A percentile compares a stretch with the other conserved stretches of the same genome.
These are phyloP conservation scores for Coemansia sp. DNA, from an alignment of 192 early-diverging fungal genomes.

Conservation along the genomic window DNA sequence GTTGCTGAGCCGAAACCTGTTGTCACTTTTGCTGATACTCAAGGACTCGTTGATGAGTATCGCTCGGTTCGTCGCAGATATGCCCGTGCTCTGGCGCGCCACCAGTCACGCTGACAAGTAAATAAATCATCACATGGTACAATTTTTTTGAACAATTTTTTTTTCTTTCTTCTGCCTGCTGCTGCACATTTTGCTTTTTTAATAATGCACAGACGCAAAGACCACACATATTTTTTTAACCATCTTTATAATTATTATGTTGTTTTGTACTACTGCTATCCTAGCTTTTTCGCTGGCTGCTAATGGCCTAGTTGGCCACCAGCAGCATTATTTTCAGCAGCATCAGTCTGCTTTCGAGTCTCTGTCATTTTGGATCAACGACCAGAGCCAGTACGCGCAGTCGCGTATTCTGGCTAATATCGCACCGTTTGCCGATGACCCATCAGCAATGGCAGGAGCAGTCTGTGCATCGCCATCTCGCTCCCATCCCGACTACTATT, in stretches of 20 bases:
- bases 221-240: too few species aligned
- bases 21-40: background rate
- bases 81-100: constrained; percentile 22
- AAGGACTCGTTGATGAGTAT: constrained; percentile 32
- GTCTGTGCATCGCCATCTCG: constrained; percentile 54
- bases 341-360: background rate
- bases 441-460: constrained; percentile 33
- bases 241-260: background rate
- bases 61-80: constrained; percentile 30
- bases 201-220: too few species aligned
- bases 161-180: background rate
- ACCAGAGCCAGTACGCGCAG: constrained; percentile 11
- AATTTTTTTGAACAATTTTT: background rate
- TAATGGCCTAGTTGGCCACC: background rate
- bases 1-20: background rate
- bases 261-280: background rate
- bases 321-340: background rate
- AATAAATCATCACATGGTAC: too few species aligned
- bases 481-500: constrained; percentile 69
- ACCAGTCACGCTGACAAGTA: constrained; percentile 8
- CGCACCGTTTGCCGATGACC: constrained; percentile 28
- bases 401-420: constrained; percentile 35
- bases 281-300: background rate
- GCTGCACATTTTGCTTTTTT: too few species aligned
- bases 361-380: constrained; percentile 19